Evolutionary conservation across 1,284 basidiomycete species (phyloP), one percentile per base, ranked within the genome.

Genomic region (Moesziomyces sp.): DNA sequence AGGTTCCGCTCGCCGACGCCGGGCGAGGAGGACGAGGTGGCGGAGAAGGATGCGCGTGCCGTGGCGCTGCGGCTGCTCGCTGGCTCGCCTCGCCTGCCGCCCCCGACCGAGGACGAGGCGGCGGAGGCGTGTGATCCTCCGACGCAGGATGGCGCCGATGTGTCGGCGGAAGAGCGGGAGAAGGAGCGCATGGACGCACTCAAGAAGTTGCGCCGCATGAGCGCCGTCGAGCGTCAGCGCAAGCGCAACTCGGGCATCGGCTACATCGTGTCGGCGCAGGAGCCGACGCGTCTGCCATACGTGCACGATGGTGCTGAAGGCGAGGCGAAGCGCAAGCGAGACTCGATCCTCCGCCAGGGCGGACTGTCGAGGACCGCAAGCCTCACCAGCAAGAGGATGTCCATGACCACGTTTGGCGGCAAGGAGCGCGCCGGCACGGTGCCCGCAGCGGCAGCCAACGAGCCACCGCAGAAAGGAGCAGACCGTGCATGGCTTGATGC

Each of bases 231-330:
- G 43, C 65, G 71, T n/a, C 57, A 74, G 52, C 54, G 33, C 55
- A 74, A 74, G 23, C 57, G 71, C 24, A 74, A 38, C 44, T 74
- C 71, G 23, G 71, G 71, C 5, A 74, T 74, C 49, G 71, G 54
- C 7, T 74, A 74, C 55, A 74, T 74, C 38, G 68, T 59, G 8
- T 63, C 64, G 11, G 42, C 33, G 13, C 47, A 21, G 13, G 69
- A 49, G 24, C 44, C 57, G 11, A 19, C 69, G 16, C 48, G 70
- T 0, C 33, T 67, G 19, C 43, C 57, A 0, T 63, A 67, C 33
- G 51, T 67, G 16, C 43, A 47, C 21, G 60, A 73, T 19, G 24
- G 42, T 24, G 23, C 19, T 42, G 45, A 58, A 14, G 49, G 45
- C 8, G 50, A 46, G 5, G 44, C 30, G 5, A 43, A 58, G 40